Base-by-base conservation (phyloP, 148 eudicot species). In the Cornus controversa region DNA sequence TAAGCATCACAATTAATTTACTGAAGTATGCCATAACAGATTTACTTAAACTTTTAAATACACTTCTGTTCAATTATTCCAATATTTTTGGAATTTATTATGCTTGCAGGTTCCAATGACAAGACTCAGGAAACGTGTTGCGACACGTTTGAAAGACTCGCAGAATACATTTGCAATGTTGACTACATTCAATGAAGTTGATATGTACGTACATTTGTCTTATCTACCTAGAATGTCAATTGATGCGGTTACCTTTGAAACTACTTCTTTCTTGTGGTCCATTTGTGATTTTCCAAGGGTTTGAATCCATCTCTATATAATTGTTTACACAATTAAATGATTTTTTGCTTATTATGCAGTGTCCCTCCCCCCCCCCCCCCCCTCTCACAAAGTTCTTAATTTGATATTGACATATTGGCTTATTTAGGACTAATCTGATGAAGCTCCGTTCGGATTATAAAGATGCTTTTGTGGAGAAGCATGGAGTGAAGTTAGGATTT, bases 361-460 rank as follows among this genome's bases (percentile, higher is more conserved):
- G 3, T n/a, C 22, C 57, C 20, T n/a, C n/a, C n/a, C n/a, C n/a
- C n/a, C n/a, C n/a, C n/a, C n/a, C n/a, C n/a, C n/a, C n/a, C n/a
- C n/a, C n/a, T n/a, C 20, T 25, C 25, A 22, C 24, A 60, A 14
- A 60, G 8, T 60, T 60, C 64, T 60, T 60, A 2, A 6, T 60
- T 60, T 60, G 64, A 27, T 45, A 4, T 3, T 14, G 40, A 37
- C 58, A 29, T 36, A 70, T 16, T 27, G 45, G 50, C 22, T 7
- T 18, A 66, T 67, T 50, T 80, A 93, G 97, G 97, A 88, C 97
- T 11, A 93, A 93, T 80, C 86, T 93, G 84, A 93, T 93, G 97
- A 91, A 91, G 80, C 90, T 93, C 70, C 93, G 93, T 10, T 84
- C 97, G 78, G 97, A 93, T 75, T 93, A 93, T 84, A 93, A 93